These are phyloP conservation scores for Zygotorulaspora florentina DNA, from an alignment of 805 yeast species.

Conservation along the genomic window DNA sequence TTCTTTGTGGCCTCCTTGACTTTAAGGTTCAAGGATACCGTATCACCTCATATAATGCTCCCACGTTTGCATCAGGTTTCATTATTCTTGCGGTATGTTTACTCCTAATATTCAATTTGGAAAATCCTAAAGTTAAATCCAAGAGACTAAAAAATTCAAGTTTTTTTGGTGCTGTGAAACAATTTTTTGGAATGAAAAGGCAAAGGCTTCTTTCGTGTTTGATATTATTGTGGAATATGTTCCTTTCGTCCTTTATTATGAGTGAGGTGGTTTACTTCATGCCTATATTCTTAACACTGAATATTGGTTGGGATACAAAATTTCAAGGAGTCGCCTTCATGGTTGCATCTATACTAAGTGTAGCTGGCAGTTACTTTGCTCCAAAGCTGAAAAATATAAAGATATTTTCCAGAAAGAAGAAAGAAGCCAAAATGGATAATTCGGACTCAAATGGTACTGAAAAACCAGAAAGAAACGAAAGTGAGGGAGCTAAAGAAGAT, in stretches of 20 bases:
- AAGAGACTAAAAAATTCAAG: neutral
- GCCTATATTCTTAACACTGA: conserved; percentile 7
- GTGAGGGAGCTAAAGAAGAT: neutral
- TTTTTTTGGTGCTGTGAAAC: conserved; percentile 1
- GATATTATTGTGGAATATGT: conserved; percentile 8
- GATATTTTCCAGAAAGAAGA: neutral
- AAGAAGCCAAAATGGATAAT: neutral
- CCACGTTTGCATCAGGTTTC: conserved; percentile 6
- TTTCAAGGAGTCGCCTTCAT: conserved; percentile 8
- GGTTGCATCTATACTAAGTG: conserved; percentile 7
- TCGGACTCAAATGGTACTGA: conserved; percentile 4
- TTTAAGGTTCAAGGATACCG: conserved; percentile 5
- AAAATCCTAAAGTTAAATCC: conserved; percentile 2
- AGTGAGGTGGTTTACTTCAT: conserved; percentile 9
- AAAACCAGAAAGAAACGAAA: neutral
- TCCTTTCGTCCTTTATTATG: conserved; percentile 8
- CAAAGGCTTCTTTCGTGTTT: conserved; percentile 2
- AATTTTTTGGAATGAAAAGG: conserved; percentile 1
- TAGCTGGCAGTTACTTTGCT: conserved; percentile 8
- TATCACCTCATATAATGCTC: conserved; percentile 8
- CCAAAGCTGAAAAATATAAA: conserved; percentile 3
- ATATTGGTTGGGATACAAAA: conserved; percentile 4
- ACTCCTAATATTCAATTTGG: conserved; percentile 1
- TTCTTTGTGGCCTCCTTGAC: conserved; percentile 5
- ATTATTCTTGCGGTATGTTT: conserved; percentile 5